Base-by-base conservation (phyloP, 1,284 basidiomycete genomes). In the Athelia sp. region DNA sequence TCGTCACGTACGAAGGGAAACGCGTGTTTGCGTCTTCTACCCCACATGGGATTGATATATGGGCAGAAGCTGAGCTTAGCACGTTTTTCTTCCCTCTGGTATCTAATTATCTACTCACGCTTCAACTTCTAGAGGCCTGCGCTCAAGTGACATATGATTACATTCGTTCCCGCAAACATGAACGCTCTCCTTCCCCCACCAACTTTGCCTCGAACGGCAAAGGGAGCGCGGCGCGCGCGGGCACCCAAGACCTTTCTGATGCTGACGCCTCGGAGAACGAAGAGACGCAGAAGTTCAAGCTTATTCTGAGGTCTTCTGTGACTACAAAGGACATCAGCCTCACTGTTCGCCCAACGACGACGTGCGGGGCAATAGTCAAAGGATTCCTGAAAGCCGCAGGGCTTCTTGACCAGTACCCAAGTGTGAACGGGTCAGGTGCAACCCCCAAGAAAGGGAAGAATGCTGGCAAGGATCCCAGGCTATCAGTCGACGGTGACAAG, bases 341-440 rank as follows among this genome's bases (percentile, higher is more conserved):
- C 23, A 83, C 74, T 2, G 87, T 90, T 4, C 81, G 86, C 6
- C 75, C 79, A 2, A 84, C 83, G 14, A 87, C 87, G 13, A 87
- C 78, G 51, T 89, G 87, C 51, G 80, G 80, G 8, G 78, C 82
- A 0, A 84, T 89, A 52, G 76, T 90, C 31, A 78, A 78, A 56
- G 83, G 81, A 0, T 89, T 84, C 60, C 66, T 90, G 57, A 84
- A 79, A 62, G 79, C 76, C 54, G 76, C 78, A 2, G 81, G 76
- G 1, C 58, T 88, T 46, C 69, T 73, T 14, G 74, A 76, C 34
- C 70, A 79, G 43, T 83, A 83, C 56, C 66, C 73, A 21, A 61
- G 55, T 24, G 63, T 65, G 36, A 52, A 46, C 11, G 54, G 52
- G n/a, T 47, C 36, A 15, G 49, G 45, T 21, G 35, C 38, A 18